Conservation (phyloP, 2,329 filamentous ascomycete species). For the Fusarium algeriense region DNA sequence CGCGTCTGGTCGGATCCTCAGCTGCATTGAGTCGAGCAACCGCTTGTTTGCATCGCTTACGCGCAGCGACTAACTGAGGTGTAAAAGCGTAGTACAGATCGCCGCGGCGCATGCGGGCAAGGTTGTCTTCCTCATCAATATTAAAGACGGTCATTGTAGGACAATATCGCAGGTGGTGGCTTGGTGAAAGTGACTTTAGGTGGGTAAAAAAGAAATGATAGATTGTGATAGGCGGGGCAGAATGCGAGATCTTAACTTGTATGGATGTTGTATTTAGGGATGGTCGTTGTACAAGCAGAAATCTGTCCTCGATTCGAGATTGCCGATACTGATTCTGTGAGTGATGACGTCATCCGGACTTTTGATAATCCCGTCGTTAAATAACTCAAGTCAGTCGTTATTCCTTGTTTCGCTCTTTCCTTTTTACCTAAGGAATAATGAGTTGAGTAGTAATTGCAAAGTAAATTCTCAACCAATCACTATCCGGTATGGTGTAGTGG, state of each 20-base stretch:
- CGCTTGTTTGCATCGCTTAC: slow-evolving; percentile 72
- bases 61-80: slow-evolving; percentile 72
- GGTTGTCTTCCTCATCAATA: slow-evolving; percentile 61
- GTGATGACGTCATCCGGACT: not conserved
- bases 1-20: slow-evolving; percentile 70
- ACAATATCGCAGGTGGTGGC: rapidly evolving
- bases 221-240: not conserved
- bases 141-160: slow-evolving; percentile 27
- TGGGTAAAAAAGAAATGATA: no score
- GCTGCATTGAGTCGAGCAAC: slow-evolving; percentile 73
- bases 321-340: not conserved
- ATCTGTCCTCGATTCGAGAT: no score
- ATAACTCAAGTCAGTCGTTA: not conserved
- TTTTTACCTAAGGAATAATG: not conserved
- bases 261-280: not conserved
- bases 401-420: not conserved
- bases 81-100: slow-evolving; percentile 82
- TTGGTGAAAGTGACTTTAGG: no score
- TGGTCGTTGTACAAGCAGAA: not conserved
- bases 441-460: not conserved
- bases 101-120: slow-evolving; percentile 70
- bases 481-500: slow-evolving; percentile 50
- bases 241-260: not conserved
- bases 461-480: not conserved
- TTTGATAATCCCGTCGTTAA: slow-evolving; percentile 1